Evolutionary conservation across 1,139 yeast species (phyloP), one percentile per base, ranked within the genome.

Genomic region (Ashbya aceris): DNA sequence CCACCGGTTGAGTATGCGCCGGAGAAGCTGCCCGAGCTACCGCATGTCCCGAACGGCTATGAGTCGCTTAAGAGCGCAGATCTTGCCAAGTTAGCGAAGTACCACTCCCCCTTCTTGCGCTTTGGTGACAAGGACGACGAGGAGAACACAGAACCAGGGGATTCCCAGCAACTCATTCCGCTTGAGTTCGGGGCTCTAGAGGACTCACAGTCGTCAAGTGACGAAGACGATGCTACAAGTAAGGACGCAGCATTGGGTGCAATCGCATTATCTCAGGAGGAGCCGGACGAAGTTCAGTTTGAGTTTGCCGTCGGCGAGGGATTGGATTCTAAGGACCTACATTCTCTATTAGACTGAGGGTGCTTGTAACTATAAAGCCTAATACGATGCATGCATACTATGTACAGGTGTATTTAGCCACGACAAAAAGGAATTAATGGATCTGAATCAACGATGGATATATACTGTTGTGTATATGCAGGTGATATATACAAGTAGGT

Each of bases 41-140:
- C 52, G 27, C 51, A 56, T 40, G 39, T 50, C 11, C 63, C 62
- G 8, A 52, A 50, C 33, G 64, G 61, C 4, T 50, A 53, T 27
- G 45, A 42, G 9, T 50, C 51, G 8, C 51, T 57, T 30, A 41
- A 45, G 8, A 37, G 43, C 2, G 47, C 44, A 12, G 60, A 54
- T 37, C 38, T 56, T 11, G 41, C 35, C n/a, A 56, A 55, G 40
- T 42, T 60, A 33, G 49, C 49, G 23, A 49, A 47, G 14, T 54
- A 45, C 35, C 40, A 46, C 27, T 46, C 54, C 1, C 53, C 56
- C 5, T 49, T 41, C 42, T 41, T 40, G 17, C 40, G 37, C 4
- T 14, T 34, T 5, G 27, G 39, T 13, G 45, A 33, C 27, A 45
- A 46, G 6, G 46, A 44, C n/a, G 43, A 31, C n/a, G 36, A 27